Conservation (phyloP, 768 basidiomycete genomes). For the Suillus luteus region DNA sequence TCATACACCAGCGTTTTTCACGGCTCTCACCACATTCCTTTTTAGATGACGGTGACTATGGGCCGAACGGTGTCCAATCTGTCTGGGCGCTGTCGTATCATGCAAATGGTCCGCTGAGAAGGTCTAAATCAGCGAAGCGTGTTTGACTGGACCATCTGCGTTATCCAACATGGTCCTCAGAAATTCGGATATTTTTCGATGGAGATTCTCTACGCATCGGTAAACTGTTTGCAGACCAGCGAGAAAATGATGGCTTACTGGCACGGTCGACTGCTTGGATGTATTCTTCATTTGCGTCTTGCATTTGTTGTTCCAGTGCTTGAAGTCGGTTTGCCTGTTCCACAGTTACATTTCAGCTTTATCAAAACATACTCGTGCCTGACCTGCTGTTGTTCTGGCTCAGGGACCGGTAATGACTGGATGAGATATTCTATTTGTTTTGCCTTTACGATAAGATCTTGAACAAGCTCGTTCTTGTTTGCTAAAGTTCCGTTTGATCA, state of each 20-base stretch:
- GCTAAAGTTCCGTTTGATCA: slow-evolving; percentile 42
- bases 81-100: neutral
- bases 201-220: slow-evolving; percentile 50
- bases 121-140: neutral
- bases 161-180: slow-evolving; percentile 59
- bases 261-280: slow-evolving; percentile 69
- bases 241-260: slow-evolving; percentile 50
- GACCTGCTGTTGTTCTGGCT: slow-evolving; percentile 78
- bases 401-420: slow-evolving; percentile 74
- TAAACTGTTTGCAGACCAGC: neutral
- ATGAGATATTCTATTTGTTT: slow-evolving; percentile 90
- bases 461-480: slow-evolving; percentile 82
- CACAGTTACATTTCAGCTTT: slow-evolving; percentile 9
- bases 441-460: slow-evolving; percentile 81
- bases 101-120: neutral
- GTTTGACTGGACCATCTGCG: slow-evolving; percentile 35
- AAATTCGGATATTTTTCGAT: slow-evolving; percentile 59
- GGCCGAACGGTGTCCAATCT: neutral
- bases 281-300: slow-evolving; percentile 75
- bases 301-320: slow-evolving; percentile 70
- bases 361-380: slow-evolving; percentile 14
- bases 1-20: neutral
- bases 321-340: slow-evolving; percentile 65
- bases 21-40: neutral
- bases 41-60: neutral